These are phyloP conservation scores for Verticillium albo-atrum DNA, from an alignment of 2,329 filamentous ascomycete genomes.

Conservation along the genomic window DNA sequence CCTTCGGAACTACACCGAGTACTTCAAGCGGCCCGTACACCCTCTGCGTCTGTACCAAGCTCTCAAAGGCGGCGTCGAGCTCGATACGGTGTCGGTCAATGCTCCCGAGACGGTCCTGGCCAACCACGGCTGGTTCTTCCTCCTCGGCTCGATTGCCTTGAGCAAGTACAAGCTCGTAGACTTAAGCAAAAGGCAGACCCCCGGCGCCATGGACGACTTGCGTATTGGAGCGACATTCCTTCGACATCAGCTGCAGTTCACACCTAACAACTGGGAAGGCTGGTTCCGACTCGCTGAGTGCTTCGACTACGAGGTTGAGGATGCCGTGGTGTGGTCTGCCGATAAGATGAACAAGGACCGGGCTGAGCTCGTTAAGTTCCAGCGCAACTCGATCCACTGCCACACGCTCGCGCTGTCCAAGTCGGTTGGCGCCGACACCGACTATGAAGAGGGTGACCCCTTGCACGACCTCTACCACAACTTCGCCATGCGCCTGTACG, in stretches of 20 bases:
- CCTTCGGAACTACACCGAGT: constrained; percentile 73
- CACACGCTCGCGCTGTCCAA: constrained; percentile 59
- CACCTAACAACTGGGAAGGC: constrained; percentile 77
- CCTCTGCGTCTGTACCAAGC: constrained; percentile 75
- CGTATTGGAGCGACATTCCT: constrained; percentile 78
- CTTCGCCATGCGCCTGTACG: constrained; percentile 58
- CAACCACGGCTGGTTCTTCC: constrained; percentile 84
- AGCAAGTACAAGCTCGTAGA: constrained; percentile 73
- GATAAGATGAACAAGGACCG: constrained; percentile 88
- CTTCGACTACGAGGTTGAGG: constrained; percentile 83
- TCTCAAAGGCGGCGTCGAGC: constrained; percentile 70
- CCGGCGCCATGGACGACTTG: constrained; percentile 77
- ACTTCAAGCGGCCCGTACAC: constrained; percentile 78
- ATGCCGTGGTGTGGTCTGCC: constrained; percentile 81
- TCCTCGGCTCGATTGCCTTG: constrained; percentile 82
- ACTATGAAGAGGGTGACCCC: constrained; percentile 45
- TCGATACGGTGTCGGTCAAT: constrained; percentile 67
- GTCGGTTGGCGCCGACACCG: constrained; percentile 36
- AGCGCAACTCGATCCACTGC: constrained; percentile 79
- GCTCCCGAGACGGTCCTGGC: constrained; percentile 68
- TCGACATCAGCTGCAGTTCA: constrained; percentile 77
- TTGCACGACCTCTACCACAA: constrained; percentile 56
- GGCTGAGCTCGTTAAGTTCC: constrained; percentile 66
- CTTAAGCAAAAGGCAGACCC: constrained; percentile 69
- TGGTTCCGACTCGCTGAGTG: constrained; percentile 88